Evolutionary conservation across 768 basidiomycete genomes (phyloP), one percentile per base, ranked within the genome.

Genomic region (Trichaptum fuscoviolaceum): DNA sequence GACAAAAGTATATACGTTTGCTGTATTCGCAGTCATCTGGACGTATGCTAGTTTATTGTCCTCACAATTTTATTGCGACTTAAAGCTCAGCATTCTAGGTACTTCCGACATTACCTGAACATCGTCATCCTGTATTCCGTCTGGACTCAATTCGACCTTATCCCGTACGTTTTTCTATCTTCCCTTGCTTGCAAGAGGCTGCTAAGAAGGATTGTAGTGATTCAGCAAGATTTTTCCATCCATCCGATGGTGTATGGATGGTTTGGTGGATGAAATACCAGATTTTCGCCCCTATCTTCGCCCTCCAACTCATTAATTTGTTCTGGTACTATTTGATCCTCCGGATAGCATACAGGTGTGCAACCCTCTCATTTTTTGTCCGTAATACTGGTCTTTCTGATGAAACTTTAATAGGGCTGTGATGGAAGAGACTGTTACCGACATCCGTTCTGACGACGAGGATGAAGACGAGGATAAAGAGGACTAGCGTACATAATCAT

Each of bases 31-130:
- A 66, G 75, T 73, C 64, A 75, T 90, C 26, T 97, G 95, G 95
- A 88, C 90, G 91, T 95, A 71, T 76, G 92, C 85, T 20, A 17
- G 9, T 23, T 35, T n/a, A 57, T 35, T 35, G n/a, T 57, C 3
- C 12, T 64, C 8, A 64, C 12, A 18, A 63, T 26, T 62, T 64
- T 30, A 30, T 30, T 8, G 8, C 2, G 42, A 35, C 60, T 62
- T 9, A 23, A 42, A 2, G 20, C 59, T 9, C 65, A 65, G 64
- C 18, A 12, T 35, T 57, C 17, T 72, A 96, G 93, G 7, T 98
- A 98, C 74, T 92, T 96, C 83, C 92, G 96, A 3, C 95, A 96
- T 75, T 97, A 90, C 73, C 80, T 96, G 57, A 98, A 97, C 75
- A 74, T 96, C 65, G 77, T 81, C 64, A 96, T 99, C 24, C 83